Evolutionary conservation across 331 rosid species (phyloP).

Genomic region (Saraca asoca): DNA sequence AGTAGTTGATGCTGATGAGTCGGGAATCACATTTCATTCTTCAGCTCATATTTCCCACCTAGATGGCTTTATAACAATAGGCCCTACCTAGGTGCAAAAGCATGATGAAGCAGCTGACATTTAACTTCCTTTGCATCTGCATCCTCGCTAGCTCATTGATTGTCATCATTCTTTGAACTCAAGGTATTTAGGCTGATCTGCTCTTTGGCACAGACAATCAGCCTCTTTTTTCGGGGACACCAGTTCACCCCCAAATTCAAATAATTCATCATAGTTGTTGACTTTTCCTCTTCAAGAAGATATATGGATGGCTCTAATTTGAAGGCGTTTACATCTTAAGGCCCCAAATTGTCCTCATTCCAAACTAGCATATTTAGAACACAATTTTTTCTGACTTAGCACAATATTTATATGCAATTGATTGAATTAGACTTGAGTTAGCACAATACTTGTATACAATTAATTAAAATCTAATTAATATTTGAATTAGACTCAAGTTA

Average conservation of each 20-base stretch:
- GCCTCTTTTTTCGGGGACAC: constrained; percentile 64
- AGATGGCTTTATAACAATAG: constrained; percentile 34
- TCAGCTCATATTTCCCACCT: constrained; percentile 34
- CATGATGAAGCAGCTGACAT: constrained; percentile 38
- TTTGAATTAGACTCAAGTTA: too few species aligned
- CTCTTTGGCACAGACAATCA: constrained; percentile 76
- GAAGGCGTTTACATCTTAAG: too few species aligned
- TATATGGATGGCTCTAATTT: too few species aligned
- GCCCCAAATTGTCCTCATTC: too few species aligned
- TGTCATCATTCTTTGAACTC: constrained; percentile 54
- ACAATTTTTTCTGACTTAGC: too few species aligned
- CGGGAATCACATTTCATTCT: constrained; percentile 25
- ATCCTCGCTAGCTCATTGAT: constrained; percentile 42
- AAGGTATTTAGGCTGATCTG: constrained; percentile 72
- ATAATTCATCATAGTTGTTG: constrained; percentile 65
- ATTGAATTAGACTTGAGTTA: too few species aligned
- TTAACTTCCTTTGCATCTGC: constrained; percentile 54
- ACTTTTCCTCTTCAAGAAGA: too few species aligned
- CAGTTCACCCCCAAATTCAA: constrained; percentile 80
- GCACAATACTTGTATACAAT: too few species aligned
- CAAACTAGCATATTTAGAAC: too few species aligned
- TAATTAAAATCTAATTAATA: too few species aligned
- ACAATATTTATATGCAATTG: too few species aligned
- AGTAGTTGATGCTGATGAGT: constrained; percentile 7
- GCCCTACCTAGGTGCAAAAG: constrained; percentile 23